Conservation (phyloP, 1,139 yeast genomes). For the Taphrina deformans region DNA sequence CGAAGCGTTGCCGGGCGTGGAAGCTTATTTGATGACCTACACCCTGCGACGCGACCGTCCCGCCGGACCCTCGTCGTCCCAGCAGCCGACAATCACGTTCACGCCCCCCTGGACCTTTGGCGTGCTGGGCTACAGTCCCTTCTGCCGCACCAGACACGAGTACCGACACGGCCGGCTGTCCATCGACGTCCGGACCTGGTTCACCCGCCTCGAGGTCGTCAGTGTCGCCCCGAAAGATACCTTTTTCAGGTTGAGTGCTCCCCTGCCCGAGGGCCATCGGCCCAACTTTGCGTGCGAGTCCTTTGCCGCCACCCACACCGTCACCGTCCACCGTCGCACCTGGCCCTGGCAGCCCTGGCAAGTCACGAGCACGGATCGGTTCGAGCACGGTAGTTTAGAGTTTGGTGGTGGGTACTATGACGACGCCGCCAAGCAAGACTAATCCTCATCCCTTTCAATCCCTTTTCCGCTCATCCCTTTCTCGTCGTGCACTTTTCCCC, state of each 20-base stretch:
- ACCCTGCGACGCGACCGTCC: neutral
- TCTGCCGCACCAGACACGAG: neutral
- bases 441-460: neutral
- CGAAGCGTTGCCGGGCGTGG: conserved; percentile 19
- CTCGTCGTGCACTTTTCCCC: neutral
- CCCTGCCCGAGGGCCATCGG: conserved; percentile 28
- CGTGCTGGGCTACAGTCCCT: conserved; percentile 12
- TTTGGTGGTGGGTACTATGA: conserved; percentile 27
- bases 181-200: conserved; percentile 6
- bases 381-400: conserved; percentile 20
- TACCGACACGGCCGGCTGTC: neutral
- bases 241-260: conserved; percentile 19
- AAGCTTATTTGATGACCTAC: conserved; percentile 25
- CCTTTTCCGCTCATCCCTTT: neutral
- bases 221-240: conserved; percentile 10
- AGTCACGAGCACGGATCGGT: neutral
- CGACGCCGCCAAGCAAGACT: conserved; percentile 15
- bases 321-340: conserved; percentile 6
- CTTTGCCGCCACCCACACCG: conserved; percentile 20
- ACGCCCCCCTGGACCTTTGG: conserved; percentile 25
- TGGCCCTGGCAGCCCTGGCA: conserved; percentile 30
- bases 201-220: neutral
- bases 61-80: too few relatives aligned
- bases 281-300: conserved; percentile 18
- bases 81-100: conserved; percentile 15